These are phyloP conservation scores for Colletotrichum euphorbiae DNA, from an alignment of 2,329 filamentous ascomycete genomes.

Conservation along the genomic window DNA sequence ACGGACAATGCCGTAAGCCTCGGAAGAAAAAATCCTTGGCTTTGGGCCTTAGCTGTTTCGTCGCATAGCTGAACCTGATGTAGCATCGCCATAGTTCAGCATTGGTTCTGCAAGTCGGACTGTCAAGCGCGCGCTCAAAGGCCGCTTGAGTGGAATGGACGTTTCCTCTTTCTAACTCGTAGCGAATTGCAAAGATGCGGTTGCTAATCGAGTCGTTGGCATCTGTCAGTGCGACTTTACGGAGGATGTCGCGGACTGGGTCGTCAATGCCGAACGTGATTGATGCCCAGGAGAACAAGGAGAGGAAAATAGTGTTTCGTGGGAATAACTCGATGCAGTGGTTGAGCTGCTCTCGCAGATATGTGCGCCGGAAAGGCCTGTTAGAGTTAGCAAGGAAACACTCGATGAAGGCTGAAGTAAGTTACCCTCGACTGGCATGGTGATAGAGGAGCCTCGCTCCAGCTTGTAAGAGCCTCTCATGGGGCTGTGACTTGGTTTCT, in stretches of 20 bases:
- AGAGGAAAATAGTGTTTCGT: slow-evolving; percentile 79
- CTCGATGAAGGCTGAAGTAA: background rate
- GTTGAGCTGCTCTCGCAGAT: slow-evolving; percentile 71
- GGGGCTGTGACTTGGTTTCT: slow-evolving; percentile 49
- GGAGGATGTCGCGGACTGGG: slow-evolving; percentile 76
- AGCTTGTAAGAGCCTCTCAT: slow-evolving; percentile 77
- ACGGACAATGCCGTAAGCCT: slow-evolving; percentile 60
- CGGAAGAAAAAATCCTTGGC: slow-evolving; percentile 62
- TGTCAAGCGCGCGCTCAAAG: slow-evolving; percentile 63
- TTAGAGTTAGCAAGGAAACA: slow-evolving; percentile 39
- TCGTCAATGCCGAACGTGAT: slow-evolving; percentile 79
- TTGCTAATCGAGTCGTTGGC: slow-evolving; percentile 56
- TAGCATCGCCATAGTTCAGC: slow-evolving; percentile 62
- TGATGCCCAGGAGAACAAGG: slow-evolving; percentile 80
- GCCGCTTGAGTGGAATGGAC: slow-evolving; percentile 61
- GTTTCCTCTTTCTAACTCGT: slow-evolving; percentile 62
- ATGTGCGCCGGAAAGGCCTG: slow-evolving; percentile 74
- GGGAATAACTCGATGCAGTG: slow-evolving; percentile 75
- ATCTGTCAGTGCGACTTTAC: slow-evolving; percentile 59
- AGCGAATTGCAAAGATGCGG: slow-evolving; percentile 63
- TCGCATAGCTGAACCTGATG: slow-evolving; percentile 58
- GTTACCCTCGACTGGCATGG: slow-evolving; percentile 70
- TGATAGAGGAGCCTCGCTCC: slow-evolving; percentile 74
- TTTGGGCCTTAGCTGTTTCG: slow-evolving; percentile 53
- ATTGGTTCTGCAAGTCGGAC: slow-evolving; percentile 53